Conservation (phyloP, 371 early-diverging fungal genomes). For the Saksenaea oblongispora region DNA sequence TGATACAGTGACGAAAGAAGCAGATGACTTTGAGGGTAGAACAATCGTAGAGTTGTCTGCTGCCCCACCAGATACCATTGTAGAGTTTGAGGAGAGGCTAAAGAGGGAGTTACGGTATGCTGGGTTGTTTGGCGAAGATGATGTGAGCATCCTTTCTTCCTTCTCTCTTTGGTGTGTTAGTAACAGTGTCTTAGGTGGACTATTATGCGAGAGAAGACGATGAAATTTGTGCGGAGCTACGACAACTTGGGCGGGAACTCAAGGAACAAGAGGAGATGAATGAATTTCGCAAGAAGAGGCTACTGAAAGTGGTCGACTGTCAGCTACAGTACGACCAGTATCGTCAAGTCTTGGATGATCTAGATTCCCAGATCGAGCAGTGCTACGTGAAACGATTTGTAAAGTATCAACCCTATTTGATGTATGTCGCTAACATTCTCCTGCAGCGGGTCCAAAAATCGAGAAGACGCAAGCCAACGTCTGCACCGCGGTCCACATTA, state of each 20-base stretch:
- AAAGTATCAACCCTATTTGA: constrained; percentile 17
- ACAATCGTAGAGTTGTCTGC: constrained; percentile 9
- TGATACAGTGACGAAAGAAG: constrained; percentile 9
- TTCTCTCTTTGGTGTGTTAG: background rate
- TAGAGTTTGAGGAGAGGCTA: constrained; percentile 74
- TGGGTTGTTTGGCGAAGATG: constrained; percentile 78
- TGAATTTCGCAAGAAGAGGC: constrained; percentile 60
- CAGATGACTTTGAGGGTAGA: constrained; percentile 15
- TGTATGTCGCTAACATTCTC: constrained; percentile 3
- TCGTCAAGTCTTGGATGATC: constrained; percentile 80
- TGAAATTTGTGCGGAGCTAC: constrained; percentile 76
- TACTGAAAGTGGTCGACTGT: constrained; percentile 69
- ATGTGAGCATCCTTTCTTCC: constrained; percentile 43
- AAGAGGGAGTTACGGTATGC: constrained; percentile 79
- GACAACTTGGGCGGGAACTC: constrained; percentile 69
- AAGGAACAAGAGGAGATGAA: constrained; percentile 74
- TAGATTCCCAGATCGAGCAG: constrained; percentile 85
- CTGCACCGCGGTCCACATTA: constrained; percentile 52
- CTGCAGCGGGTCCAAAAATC: constrained; percentile 70
- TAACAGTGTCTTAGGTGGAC: constrained; percentile 39
- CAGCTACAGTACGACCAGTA: constrained; percentile 90
- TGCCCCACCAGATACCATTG: constrained; percentile 20
- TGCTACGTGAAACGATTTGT: constrained; percentile 84
- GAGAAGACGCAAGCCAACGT: constrained; percentile 67
- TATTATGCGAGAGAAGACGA: constrained; percentile 80